These are phyloP conservation scores for Friedmanniomyces simplex DNA, from an alignment of 495 filamentous ascomycete species.

Conservation along the genomic window DNA sequence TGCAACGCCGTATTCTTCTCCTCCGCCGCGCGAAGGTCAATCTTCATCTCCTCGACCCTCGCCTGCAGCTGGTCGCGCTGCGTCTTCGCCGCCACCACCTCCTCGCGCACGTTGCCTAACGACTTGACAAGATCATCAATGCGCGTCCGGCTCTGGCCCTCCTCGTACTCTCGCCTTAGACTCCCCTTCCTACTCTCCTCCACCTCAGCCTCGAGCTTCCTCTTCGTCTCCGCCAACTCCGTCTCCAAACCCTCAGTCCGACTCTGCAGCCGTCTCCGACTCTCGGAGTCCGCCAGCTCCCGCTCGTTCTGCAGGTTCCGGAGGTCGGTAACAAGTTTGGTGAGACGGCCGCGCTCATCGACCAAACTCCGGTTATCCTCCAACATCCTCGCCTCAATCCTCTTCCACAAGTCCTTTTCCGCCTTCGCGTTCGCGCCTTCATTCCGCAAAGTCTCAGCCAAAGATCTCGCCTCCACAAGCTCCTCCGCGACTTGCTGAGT, in stretches of 20 bases:
- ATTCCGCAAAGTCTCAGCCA: constrained; percentile 76
- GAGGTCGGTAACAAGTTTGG: constrained; percentile 64
- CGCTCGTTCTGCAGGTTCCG: constrained; percentile 85
- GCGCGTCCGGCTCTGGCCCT: constrained; percentile 49
- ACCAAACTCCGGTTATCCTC: constrained; percentile 77
- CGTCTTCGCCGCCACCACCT: constrained; percentile 72
- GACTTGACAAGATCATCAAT: constrained; percentile 83
- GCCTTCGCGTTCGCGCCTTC: constrained; percentile 89
- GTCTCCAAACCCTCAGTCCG: constrained; percentile 66
- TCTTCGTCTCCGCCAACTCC: constrained; percentile 67
- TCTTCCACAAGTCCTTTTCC: constrained; percentile 84
- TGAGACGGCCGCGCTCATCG: constrained; percentile 72
- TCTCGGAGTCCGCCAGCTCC: constrained; percentile 74
- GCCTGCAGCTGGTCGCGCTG: constrained; percentile 77
- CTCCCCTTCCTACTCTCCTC: constrained; percentile 72
- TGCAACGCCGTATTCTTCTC: constrained; percentile 73
- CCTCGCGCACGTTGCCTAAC: constrained; percentile 66
- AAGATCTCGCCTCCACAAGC: constrained; percentile 69
- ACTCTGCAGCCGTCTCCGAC: constrained; percentile 60
- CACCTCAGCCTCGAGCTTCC: constrained; percentile 70
- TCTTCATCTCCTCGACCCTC: constrained; percentile 75
- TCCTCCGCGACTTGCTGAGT: constrained; percentile 92
- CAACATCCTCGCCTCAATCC: constrained; percentile 72
- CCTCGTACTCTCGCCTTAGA: constrained; percentile 77
- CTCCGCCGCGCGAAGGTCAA: constrained; percentile 78